These are phyloP conservation scores for Mortierella sp. DNA, from an alignment of 371 early-diverging fungal species.

Conservation along the genomic window DNA sequence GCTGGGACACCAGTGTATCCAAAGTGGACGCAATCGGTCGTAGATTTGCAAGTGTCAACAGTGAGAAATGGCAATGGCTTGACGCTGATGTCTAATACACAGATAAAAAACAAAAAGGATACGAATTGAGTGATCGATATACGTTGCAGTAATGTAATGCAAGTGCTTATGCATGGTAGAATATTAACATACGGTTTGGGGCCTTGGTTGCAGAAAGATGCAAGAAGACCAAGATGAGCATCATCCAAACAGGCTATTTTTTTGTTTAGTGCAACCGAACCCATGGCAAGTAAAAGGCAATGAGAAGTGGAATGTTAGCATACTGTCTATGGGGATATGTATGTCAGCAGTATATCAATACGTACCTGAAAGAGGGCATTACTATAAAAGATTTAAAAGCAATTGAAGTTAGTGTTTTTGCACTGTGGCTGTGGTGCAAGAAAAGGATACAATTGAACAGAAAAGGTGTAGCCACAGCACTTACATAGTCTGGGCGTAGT, in stretches of 20 bases:
- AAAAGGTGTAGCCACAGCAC: background rate
- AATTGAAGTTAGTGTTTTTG: background rate
- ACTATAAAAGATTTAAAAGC: constrained; percentile 9
- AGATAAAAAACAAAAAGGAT: background rate
- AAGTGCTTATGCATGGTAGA: background rate
- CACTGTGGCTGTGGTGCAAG: background rate
- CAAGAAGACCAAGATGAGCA: constrained; percentile 55
- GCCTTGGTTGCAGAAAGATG: constrained; percentile 46
- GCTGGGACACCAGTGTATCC: constrained; percentile 56
- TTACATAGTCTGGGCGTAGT: constrained; percentile 53
- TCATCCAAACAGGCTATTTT: constrained; percentile 51
- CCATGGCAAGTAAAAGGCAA: too few relatives aligned
- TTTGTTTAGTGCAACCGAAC: too few relatives aligned
- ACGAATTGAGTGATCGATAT: background rate
- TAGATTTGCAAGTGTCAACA: constrained; percentile 43
- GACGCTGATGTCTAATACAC: constrained; percentile 33
- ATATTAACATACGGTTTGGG: constrained; percentile 23
- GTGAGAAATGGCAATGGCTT: constrained; percentile 54
- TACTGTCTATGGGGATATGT: background rate
- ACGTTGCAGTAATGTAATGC: background rate
- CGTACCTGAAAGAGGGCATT: constrained; percentile 52
- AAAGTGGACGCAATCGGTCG: constrained; percentile 55
- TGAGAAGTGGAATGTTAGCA: background rate
- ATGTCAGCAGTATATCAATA: background rate
- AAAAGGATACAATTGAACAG: background rate